Evolutionary conservation across 2,329 filamentous ascomycete genomes (phyloP), one percentile per base, ranked within the genome.

Genomic region (Aspergillus texensis): DNA sequence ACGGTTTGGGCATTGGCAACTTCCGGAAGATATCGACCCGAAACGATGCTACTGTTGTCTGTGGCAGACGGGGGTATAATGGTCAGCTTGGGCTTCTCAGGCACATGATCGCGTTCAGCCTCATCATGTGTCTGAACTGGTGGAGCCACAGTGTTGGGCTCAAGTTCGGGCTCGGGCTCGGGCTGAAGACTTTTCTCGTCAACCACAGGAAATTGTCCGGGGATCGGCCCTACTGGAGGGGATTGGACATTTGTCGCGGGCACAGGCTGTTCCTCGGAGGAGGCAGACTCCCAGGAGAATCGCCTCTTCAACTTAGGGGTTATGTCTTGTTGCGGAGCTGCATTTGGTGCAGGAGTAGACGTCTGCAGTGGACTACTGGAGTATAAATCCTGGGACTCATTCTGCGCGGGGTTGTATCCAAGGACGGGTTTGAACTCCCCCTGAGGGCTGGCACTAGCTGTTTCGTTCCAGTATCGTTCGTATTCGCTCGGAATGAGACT

Each of bases 241-340:
- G 48, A 52, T n/a, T 52, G 28, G 26, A 52, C 61, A 36, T 62
- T 59, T 19, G 65, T 14, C n/a, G 52, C 67, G 10, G 69, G 63
- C 4, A 64, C 60, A 60, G 62, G 53, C 43, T 68, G 69, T 30
- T 68, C 68, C 1, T 65, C 66, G 3, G 67, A 68, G 0, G 69
- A 70, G 0, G 71, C 66, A 21, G 74, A 76, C 65, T 82, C 80
- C 80, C 80, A 82, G 2, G 80, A 82, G 58, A 82, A 82, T 19
- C 78, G 75, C 61, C 77, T 76, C 62, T 75, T 74, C 16, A 80
- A 50, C 52, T 71, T 72, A 6, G 71, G 73, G 28, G 63, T 68
- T 32, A 63, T 62, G 8, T 66, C 64, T 50, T 64, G 52, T 43
- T 70, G 63, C 32, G 58, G 48, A 16, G 62, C 62, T 26, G 58